Conservation (phyloP, 2,329 filamentous ascomycete genomes). For the Aspergillus thermomutatus region DNA sequence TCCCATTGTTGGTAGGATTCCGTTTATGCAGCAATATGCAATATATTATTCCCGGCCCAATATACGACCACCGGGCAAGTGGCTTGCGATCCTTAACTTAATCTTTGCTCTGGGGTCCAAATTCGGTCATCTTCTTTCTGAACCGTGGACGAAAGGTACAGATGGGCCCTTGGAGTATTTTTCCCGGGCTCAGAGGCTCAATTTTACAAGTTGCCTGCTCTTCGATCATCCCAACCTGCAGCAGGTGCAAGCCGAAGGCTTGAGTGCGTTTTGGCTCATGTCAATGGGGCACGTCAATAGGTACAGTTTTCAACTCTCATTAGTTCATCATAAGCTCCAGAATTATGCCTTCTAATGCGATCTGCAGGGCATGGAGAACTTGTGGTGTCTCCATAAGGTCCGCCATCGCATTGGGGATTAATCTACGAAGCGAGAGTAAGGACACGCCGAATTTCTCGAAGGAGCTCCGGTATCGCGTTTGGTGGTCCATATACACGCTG, state of each 20-base stretch:
- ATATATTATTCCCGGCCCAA: neutral
- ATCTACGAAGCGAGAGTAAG: neutral
- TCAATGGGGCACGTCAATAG: neutral
- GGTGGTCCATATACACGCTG: neutral
- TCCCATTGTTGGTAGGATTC: neutral
- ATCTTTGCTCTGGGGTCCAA: neutral
- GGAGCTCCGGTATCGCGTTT: neutral
- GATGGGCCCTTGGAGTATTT: neutral
- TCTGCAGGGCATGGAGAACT: neutral
- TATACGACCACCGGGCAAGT: neutral
- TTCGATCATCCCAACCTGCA: neutral
- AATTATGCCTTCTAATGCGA: neutral
- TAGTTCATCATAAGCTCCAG: neutral
- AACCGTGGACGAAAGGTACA: neutral
- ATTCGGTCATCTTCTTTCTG: neutral
- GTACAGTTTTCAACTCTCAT: neutral
- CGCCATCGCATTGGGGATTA: neutral
- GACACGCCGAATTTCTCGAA: neutral
- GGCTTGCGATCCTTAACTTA: neutral
- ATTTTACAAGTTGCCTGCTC: neutral
- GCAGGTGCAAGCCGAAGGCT: neutral
- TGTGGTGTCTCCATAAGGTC: neutral
- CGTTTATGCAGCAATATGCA: neutral
- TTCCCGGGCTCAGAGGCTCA: neutral
- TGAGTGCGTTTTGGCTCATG: neutral